phyloP scores from a whole-genome alignment of 2,329 filamentous ascomycete species.

The Kalmusia sp. region DNA sequence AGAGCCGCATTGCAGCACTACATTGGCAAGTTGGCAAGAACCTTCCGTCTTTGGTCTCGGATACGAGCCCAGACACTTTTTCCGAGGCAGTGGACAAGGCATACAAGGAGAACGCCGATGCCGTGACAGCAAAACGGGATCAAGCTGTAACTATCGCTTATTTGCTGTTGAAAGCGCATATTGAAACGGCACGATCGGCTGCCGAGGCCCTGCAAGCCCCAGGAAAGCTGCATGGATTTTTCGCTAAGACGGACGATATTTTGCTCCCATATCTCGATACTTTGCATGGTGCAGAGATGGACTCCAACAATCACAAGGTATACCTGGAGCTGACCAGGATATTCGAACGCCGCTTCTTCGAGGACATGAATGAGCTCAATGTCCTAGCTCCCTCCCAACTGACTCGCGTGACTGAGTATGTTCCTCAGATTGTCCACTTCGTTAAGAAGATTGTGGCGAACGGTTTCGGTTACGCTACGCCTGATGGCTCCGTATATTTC shows the following conservation, averaged over 20 bases:
- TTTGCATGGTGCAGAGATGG: conserved; percentile 59
- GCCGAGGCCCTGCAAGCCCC: conserved; percentile 1
- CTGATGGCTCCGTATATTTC: conserved; percentile 7
- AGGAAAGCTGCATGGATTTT: conserved; percentile 74
- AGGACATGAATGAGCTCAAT: conserved; percentile 83
- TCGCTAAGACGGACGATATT: conserved; percentile 61
- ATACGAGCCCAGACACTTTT: conserved; percentile 47
- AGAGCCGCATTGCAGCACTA: conserved; percentile 39
- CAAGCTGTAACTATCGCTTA: conserved; percentile 12
- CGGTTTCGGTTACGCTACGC: conserved; percentile 73
- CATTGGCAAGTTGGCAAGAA: conserved; percentile 3
- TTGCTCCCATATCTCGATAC: conserved; percentile 79
- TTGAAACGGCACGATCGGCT: conserved; percentile 3
- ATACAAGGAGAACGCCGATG: conserved; percentile 55
- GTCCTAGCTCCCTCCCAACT: conserved; percentile 78
- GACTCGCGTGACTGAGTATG: conserved; percentile 85
- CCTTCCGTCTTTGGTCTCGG: conserved; percentile 1
- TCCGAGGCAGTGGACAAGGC: conserved; percentile 50
- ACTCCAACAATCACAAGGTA: conserved; percentile 67
- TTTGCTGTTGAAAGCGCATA: conserved; percentile 45
- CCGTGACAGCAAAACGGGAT: conserved; percentile 4
- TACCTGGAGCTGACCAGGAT: conserved; percentile 82
- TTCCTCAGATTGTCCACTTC: conserved; percentile 80
- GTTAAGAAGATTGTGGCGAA: conserved; percentile 81
- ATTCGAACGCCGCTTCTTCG: conserved; percentile 81